Base-by-base conservation (phyloP, 2,329 filamentous ascomycete species). In the Verticillium longisporum region DNA sequence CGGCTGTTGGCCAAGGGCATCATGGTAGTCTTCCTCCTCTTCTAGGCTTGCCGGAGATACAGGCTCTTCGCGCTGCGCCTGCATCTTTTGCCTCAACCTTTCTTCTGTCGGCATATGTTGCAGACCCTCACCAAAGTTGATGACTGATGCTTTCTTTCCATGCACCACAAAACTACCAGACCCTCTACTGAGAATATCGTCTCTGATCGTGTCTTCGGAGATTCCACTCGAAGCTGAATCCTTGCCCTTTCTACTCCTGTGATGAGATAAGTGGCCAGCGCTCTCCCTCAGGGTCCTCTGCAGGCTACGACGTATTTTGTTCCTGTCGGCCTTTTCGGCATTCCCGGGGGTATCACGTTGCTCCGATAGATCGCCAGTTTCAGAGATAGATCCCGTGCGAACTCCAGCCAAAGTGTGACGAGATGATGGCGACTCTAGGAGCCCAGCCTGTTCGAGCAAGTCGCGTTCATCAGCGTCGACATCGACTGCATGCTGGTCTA, bases 61-160 rank as follows among this genome's bases (percentile, higher is more conserved):
- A n/a, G 71, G 68, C 34, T 78, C 77, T 55, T 76, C 73, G 55
- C 74, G 75, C 56, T 79, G 76, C 5, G 77, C 73, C 54, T 78
- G 75, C 66, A 83, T 90, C 60, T 87, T 83, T 57, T 88, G 78
- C 61, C 87, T 84, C 53, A 91, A 76, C 41, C 88, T 86, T 69
- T 93, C 89, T 63, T 94, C 90, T 0, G 86, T 82, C 1, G 88
- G 83, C 75, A 93, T 85, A 62, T 84, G 88, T 69, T 94, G 88
- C 78, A 97, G 88, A 68, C 97, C 94, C n/a, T 88, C 87, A 9
- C 93, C 92, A 71, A 99, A 96, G n/a, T 91, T 96, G 67, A 99
- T 91, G 61, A 99, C 91, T 1, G 92, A 97, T 2, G 95, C 95
- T 75, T 99, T 98, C 79, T 98, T 99, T 63, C 95, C 94, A 70